These are phyloP conservation scores for Geoglossum cookeanum DNA, from an alignment of 2,329 filamentous ascomycete species.

Conservation along the genomic window DNA sequence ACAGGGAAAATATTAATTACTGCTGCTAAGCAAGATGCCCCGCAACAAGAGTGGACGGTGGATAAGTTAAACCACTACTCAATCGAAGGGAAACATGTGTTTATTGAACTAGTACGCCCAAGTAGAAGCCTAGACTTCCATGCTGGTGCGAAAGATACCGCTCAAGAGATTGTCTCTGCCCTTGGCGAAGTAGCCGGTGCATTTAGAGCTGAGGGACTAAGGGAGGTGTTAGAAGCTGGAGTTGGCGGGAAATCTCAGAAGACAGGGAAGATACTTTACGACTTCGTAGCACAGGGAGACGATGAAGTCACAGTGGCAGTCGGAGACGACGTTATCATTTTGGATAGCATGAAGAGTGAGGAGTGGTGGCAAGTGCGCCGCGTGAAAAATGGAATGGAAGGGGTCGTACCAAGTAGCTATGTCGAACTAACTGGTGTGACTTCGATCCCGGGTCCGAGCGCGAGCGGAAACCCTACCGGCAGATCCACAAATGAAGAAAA, in stretches of 20 bases:
- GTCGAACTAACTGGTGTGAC: slow-evolving; percentile 66
- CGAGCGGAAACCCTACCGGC: slow-evolving; percentile 37
- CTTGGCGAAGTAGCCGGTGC: slow-evolving; percentile 81
- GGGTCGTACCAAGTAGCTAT: slow-evolving; percentile 91
- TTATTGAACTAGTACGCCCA: slow-evolving; percentile 76
- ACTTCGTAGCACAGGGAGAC: slow-evolving; percentile 90
- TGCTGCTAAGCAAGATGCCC: slow-evolving; percentile 70
- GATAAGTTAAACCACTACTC: slow-evolving; percentile 96
- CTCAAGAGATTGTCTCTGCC: slow-evolving; percentile 74
- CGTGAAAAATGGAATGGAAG: slow-evolving; percentile 80
- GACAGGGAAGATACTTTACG: slow-evolving; percentile 75
- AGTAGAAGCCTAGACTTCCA: slow-evolving; percentile 95
- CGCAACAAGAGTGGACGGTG: slow-evolving; percentile 79
- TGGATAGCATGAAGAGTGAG: slow-evolving; percentile 82
- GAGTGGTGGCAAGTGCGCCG: slow-evolving; percentile 97
- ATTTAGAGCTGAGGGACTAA: slow-evolving; percentile 60
- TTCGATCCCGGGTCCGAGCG: slow-evolving; percentile 28
- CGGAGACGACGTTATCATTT: slow-evolving; percentile 75
- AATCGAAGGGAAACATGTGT: slow-evolving; percentile 94
- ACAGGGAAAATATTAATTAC: slow-evolving; percentile 82
- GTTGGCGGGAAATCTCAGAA: slow-evolving; percentile 36
- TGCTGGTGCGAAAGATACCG: slow-evolving; percentile 90
- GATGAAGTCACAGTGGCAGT: slow-evolving; percentile 86
- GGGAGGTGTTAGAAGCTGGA: slow-evolving; percentile 70
- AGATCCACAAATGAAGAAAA: slow-evolving; percentile 60